phyloP scores from a whole-genome alignment of 805 yeast genomes.

The Candida taoyuanica region DNA sequence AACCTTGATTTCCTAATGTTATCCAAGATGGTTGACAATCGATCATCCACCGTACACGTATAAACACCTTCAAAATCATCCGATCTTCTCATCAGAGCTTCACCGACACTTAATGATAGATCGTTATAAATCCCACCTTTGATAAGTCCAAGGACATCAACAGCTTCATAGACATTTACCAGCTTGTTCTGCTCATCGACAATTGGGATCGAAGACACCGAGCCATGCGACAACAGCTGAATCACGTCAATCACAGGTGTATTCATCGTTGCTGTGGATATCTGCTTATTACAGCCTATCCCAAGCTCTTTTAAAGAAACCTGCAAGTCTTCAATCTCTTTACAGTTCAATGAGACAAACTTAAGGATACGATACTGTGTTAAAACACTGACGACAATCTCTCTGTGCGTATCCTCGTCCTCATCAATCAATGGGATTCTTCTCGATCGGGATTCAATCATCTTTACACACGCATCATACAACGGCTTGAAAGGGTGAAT shows the following conservation, averaged over 20 bases:
- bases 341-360: conserved; percentile 93
- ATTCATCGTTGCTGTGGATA: conserved; percentile 81
- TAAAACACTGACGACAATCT: conserved; percentile 89
- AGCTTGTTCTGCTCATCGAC: conserved; percentile 68
- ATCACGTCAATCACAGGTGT: conserved; percentile 95
- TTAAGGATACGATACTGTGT: conserved; percentile 95
- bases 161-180: conserved; percentile 91
- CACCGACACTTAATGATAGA: conserved; percentile 87
- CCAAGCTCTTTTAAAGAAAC: conserved; percentile 69
- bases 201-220: conserved; percentile 92
- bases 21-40: conserved; percentile 85
- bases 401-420: conserved; percentile 88
- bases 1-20: conserved; percentile 87
- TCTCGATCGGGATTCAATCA: conserved; percentile 84
- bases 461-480: conserved; percentile 88
- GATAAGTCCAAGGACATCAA: conserved; percentile 86
- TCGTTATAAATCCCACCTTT: conserved; percentile 94
- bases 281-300: conserved; percentile 49
- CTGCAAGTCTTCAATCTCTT: conserved; percentile 80
- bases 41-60: conserved; percentile 86
- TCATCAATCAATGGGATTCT: conserved; percentile 92
- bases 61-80: conserved; percentile 98
- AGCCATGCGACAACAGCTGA: conserved; percentile 65
- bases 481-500: conserved; percentile 88
- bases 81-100: conserved; percentile 87